Evolutionary conservation across 768 basidiomycete species (phyloP).

Genomic region (Lentinula sp.): DNA sequence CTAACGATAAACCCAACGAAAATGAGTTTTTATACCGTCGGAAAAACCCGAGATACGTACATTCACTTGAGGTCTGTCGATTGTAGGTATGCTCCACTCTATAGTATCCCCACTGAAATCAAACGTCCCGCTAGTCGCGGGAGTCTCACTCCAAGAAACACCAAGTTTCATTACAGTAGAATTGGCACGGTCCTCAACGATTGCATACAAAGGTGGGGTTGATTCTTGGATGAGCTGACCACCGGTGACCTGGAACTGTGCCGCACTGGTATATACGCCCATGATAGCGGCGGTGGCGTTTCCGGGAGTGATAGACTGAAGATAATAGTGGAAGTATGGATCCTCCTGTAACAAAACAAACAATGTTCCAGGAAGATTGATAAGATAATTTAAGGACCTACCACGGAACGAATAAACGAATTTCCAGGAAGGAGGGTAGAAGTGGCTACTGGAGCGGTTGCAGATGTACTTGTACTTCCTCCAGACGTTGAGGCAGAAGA

Average conservation of each 20-base stretch:
- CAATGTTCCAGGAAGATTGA: not conserved
- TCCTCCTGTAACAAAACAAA: constrained; percentile 29
- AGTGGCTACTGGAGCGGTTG: constrained; percentile 26
- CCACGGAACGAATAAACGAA: constrained; percentile 54
- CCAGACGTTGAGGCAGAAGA: constrained; percentile 8
- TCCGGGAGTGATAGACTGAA: constrained; percentile 39
- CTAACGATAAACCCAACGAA: not conserved
- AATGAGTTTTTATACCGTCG: not conserved
- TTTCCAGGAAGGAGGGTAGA: constrained; percentile 43
- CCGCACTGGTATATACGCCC: constrained; percentile 42
- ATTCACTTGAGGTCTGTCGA: constrained; percentile 46
- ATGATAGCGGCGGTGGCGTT: constrained; percentile 40
- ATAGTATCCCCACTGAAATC: constrained; percentile 53
- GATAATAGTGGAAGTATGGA: constrained; percentile 59
- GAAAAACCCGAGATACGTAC: constrained; percentile 21
- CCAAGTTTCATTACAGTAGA: constrained; percentile 41
- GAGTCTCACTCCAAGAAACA: constrained; percentile 41
- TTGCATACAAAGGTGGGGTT: constrained; percentile 39
- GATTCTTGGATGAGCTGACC: constrained; percentile 53
- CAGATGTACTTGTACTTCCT: constrained; percentile 13
- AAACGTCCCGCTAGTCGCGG: constrained; percentile 44
- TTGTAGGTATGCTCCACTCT: constrained; percentile 47
- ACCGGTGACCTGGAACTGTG: constrained; percentile 49
- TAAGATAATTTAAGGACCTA: constrained; percentile 17
- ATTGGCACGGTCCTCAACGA: constrained; percentile 40